These are phyloP conservation scores for Bonia amplexicaulis DNA, from an alignment of 176 grass and related monocot species.

Conservation along the genomic window DNA sequence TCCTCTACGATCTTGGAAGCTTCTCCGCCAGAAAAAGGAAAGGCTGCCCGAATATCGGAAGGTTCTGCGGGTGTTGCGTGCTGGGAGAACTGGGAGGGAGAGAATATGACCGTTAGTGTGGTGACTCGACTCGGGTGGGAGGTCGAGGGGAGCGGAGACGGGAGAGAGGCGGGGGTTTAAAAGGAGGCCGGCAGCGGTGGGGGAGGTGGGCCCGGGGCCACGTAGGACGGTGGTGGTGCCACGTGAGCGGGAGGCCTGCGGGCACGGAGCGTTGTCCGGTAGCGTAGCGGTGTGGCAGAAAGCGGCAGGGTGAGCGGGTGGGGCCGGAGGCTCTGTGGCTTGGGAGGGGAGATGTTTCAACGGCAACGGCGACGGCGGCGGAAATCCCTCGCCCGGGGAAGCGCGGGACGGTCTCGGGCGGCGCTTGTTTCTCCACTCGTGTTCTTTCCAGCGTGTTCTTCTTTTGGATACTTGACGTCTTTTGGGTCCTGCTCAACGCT, in stretches of 20 bases:
- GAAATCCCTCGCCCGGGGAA: background rate
- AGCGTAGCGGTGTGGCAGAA: background rate
- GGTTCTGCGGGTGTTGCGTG: conserved; percentile 3
- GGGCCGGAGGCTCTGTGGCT: no score
- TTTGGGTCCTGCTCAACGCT: no score
- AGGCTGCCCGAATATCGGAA: background rate
- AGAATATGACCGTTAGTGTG: conserved; percentile 34
- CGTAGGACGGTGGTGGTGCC: conserved; percentile 38
- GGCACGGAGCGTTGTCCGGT: conserved; percentile 47
- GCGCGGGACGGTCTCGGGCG: background rate
- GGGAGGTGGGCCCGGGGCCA: conserved; percentile 11
- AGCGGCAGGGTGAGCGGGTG: background rate
- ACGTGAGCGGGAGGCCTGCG: conserved; percentile 15
- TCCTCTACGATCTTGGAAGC: background rate
- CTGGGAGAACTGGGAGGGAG: background rate
- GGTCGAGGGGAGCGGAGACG: background rate
- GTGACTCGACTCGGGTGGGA: background rate
- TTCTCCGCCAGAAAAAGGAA: background rate
- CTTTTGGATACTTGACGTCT: no score
- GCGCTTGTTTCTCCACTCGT: no score
- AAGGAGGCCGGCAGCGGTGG: conserved; percentile 28
- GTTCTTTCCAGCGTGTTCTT: no score
- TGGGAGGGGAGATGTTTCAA: no score
- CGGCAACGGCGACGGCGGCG: background rate
- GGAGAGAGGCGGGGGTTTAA: conserved; percentile 29